Percentiles rank a stretch among this genome's conserved stretches.
phyloP scores from a whole-genome alignment of 164 flowering plant species.

The Akebia trifoliata region DNA sequence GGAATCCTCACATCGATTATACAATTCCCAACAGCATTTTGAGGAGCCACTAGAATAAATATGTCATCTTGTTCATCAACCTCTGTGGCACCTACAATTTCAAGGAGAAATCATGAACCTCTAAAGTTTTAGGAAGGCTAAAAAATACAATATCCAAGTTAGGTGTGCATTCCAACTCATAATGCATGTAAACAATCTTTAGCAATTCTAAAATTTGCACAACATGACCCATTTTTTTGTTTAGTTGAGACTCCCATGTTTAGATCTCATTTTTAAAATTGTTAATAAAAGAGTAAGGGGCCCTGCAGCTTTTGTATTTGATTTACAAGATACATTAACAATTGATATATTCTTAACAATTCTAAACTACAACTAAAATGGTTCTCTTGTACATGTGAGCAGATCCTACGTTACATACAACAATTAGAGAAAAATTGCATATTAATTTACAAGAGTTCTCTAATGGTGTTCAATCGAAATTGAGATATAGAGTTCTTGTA shows the following conservation, averaged over 20 bases:
- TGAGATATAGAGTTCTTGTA: too few relatives aligned
- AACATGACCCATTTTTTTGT: too few relatives aligned
- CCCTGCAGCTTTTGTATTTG: too few relatives aligned
- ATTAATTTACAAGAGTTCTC: too few relatives aligned
- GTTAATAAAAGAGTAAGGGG: too few relatives aligned
- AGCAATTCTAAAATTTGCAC: not conserved
- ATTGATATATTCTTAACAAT: too few relatives aligned
- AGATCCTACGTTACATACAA: too few relatives aligned
- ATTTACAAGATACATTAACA: too few relatives aligned
- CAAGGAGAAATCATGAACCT: not conserved
- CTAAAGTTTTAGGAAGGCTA: not conserved
- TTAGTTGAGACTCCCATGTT: not conserved
- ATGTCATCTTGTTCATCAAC: conserved; percentile 86
- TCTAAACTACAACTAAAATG: too few relatives aligned
- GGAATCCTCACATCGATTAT: conserved; percentile 74
- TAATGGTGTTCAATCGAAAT: too few relatives aligned
- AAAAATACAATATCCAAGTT: not conserved
- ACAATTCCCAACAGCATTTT: conserved; percentile 97
- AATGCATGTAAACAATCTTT: not conserved
- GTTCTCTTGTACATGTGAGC: too few relatives aligned
- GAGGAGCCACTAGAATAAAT: conserved; percentile 89
- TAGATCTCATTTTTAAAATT: not conserved
- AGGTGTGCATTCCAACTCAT: not conserved
- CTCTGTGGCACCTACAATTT: conserved; percentile 64
- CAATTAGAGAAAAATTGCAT: too few relatives aligned